These are phyloP conservation scores for Globisporangium echinulatum DNA, from an alignment of 352 stramenopile species.

Conservation along the genomic window DNA sequence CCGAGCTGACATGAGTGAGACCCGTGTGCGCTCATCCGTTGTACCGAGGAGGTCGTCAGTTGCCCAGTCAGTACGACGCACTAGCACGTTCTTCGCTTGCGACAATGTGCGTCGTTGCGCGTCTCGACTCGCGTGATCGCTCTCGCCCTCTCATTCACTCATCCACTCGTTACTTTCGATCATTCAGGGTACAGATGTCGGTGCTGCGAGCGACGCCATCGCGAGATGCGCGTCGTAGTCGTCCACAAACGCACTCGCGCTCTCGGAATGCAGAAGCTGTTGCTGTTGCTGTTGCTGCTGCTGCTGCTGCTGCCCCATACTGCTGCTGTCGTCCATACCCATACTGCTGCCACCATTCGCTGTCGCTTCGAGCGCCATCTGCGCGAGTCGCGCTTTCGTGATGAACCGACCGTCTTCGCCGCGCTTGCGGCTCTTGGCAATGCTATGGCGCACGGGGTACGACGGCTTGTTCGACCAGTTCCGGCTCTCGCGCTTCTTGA, in stretches of 20 bases:
- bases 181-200: slow-evolving; percentile 3
- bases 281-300: slow-evolving; percentile 10
- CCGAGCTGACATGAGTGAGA: too few relatives aligned
- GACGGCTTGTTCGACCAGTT: slow-evolving; percentile 86
- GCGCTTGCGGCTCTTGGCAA: slow-evolving; percentile 76
- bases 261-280: slow-evolving; percentile 12
- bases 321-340: slow-evolving; percentile 2
- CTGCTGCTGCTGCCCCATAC: slow-evolving; percentile 1
- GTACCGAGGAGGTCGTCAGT: too few relatives aligned
- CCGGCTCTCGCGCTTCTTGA: slow-evolving; percentile 79
- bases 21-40: too few relatives aligned
- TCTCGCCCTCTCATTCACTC: not conserved
- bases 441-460: slow-evolving; percentile 77
- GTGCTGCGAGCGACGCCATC: slow-evolving; percentile 9
- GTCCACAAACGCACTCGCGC: slow-evolving; percentile 14
- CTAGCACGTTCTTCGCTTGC: too few relatives aligned
- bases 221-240: slow-evolving; percentile 11
- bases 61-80: too few relatives aligned
- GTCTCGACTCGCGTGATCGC: not conserved
- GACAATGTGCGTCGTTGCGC: not conserved
- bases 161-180: not conserved
- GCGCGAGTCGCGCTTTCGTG: slow-evolving; percentile 60
- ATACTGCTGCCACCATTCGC: slow-evolving; percentile 2
- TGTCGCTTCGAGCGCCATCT: slow-evolving; percentile 60
- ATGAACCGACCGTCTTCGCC: slow-evolving; percentile 82